Evolutionary conservation across 2,329 filamentous ascomycete species (phyloP), one percentile per base, ranked within the genome.

Genomic region (Talaromyces sp.): DNA sequence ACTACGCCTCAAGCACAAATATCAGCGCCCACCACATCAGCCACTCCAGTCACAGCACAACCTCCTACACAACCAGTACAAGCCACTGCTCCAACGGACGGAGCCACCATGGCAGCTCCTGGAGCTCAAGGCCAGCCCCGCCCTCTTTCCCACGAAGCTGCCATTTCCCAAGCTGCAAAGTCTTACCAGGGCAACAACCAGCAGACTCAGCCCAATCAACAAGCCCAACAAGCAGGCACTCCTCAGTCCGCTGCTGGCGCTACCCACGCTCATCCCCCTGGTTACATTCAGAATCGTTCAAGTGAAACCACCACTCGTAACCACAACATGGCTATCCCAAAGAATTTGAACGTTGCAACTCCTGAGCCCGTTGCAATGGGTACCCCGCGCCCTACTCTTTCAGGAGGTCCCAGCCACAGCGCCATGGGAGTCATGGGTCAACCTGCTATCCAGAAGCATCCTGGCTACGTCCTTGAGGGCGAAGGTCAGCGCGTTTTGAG

Each of bases 401-500:
- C 87, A 18, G 89, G 89, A 57, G 92, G 92, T 23, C 83, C 86
- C 18, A 88, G 86, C 59, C 90, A 90, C 66, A 87, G 87, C 6
- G 84, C 89, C 0, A 89, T 89, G 60, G 92, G 92, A 60, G 88
- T 95, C 57, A 90, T 97, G 84, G 88, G 88, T 58, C 92, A 96
- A 71, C 93, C 95, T 0, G 91, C 91, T 1, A 84, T 98, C 65
- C 81, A 88, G 61, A 93, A 92, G 72, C 86, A 91, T 50, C 91
- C 92, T 0, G 86, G 88, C 0, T 96, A 91, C 75, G 90, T 91
- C 62, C 87, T 97, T 63, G 93, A 98, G 73, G 91, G 91, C 33
- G 93, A 96, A 72, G 92, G 92, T 28, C 92, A 97, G 70, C 88
- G 93, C 48, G 90, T 99, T 1, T 82, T 99, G n/a, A 96, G 90